phyloP scores from a whole-genome alignment of 768 basidiomycete species.

The Lactarius pseudohatsudake region DNA sequence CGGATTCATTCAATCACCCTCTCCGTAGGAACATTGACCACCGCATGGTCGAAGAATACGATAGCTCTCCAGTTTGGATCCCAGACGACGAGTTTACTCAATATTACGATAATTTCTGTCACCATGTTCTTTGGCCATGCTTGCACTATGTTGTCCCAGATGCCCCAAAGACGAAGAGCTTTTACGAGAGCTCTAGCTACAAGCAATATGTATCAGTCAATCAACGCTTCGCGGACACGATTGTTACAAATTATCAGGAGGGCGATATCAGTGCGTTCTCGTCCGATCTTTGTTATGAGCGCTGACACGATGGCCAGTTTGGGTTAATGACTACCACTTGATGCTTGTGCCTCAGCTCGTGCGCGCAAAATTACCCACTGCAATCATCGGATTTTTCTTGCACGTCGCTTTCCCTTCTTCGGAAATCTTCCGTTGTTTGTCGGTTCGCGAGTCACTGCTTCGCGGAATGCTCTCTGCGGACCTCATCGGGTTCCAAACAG shows the following conservation, averaged over 20 bases:
- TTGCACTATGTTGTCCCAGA: conserved; percentile 86
- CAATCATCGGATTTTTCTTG: conserved; percentile 89
- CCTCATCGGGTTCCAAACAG: conserved; percentile 90
- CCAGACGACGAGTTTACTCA: conserved; percentile 75
- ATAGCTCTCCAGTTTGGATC: conserved; percentile 70
- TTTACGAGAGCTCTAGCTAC: conserved; percentile 78
- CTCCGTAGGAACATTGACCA: conserved; percentile 56
- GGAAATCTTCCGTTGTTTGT: conserved; percentile 92
- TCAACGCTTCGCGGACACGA: conserved; percentile 82
- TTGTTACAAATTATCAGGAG: conserved; percentile 75
- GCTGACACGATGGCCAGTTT: conserved; percentile 43
- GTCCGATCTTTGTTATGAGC: neutral
- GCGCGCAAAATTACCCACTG: conserved; percentile 61
- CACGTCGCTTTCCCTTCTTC: conserved; percentile 95
- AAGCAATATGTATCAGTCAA: conserved; percentile 89
- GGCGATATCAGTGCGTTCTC: conserved; percentile 73
- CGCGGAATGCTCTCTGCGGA: conserved; percentile 92
- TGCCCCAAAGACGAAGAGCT: conserved; percentile 77
- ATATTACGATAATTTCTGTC: conserved; percentile 86
- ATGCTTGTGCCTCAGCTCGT: conserved; percentile 89
- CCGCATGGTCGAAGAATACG: conserved; percentile 43
- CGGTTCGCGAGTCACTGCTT: conserved; percentile 72
- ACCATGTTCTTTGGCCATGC: conserved; percentile 87
- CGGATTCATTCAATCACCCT: conserved; percentile 60
- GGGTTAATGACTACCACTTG: conserved; percentile 96